Percentiles rank a stretch among this genome's conserved stretches.
Evolutionary conservation across 495 filamentous ascomycete genomes (phyloP).

Genomic region (Daldinia childiae): DNA sequence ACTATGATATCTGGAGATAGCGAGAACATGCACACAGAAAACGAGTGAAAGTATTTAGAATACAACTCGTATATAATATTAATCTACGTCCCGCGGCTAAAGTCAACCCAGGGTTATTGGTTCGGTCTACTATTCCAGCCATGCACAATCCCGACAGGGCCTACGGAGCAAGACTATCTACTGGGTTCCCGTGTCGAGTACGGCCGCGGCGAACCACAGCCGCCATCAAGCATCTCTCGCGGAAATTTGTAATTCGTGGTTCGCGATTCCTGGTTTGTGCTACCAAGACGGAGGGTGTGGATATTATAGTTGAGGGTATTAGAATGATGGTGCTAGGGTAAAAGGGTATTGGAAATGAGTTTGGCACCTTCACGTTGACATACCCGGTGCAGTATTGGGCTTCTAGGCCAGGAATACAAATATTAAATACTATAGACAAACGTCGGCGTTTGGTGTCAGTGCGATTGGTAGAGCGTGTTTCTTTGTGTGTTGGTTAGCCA

Average conservation of each 20-base stretch:
- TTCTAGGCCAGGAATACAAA: conserved; percentile 24
- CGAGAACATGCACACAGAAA: conserved; percentile 7
- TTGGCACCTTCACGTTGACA: conserved; percentile 1
- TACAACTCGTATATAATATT: conserved; percentile 30
- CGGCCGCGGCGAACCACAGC: neutral
- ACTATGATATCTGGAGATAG: conserved; percentile 12
- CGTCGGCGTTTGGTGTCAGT: neutral
- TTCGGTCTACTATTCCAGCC: conserved; percentile 13
- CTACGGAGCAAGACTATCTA: neutral
- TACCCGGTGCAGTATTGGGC: conserved; percentile 2
- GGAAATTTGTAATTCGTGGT: conserved; percentile 25
- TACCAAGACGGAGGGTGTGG: neutral
- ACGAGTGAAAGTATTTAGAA: conserved; percentile 32
- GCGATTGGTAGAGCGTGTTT: conserved; percentile 9
- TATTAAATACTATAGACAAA: conserved; percentile 22
- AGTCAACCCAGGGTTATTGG: conserved; percentile 1
- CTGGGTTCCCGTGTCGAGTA: conserved; percentile 7
- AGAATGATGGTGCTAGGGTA: conserved; percentile 13
- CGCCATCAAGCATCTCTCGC: neutral
- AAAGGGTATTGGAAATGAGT: conserved; percentile 24
- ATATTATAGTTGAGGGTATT: neutral
- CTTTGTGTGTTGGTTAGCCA: conserved; percentile 3
- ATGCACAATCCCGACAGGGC: neutral
- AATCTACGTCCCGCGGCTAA: conserved; percentile 33
- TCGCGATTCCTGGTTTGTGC: conserved; percentile 13